Conservation (phyloP, 148 eudicot genomes). For the Selenicereus undatus region DNA sequence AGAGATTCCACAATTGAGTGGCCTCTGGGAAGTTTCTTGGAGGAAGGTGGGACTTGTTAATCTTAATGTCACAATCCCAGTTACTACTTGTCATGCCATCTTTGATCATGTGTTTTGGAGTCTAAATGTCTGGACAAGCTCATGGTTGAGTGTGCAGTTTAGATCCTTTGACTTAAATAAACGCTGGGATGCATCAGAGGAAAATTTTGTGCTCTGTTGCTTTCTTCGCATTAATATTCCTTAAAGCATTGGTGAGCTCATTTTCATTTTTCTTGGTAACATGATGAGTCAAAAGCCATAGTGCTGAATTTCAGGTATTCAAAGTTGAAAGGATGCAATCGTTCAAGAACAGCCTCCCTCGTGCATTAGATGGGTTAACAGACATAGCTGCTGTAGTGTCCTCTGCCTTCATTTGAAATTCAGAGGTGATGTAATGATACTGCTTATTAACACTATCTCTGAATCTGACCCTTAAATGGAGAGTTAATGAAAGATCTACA, state of each 20-base stretch:
- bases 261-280: not conserved
- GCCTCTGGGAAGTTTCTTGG: no score
- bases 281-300: not conserved
- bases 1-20: no score
- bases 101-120: no score
- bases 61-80: no score
- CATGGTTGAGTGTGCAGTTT: no score
- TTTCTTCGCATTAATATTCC: not conserved
- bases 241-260: not conserved
- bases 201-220: not conserved
- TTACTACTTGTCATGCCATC: no score
- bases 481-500: not conserved
- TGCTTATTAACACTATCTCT: not conserved
- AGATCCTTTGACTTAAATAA: not conserved
- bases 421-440: not conserved
- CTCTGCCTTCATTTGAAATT: not conserved
- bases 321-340: not conserved
- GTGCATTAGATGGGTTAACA: not conserved
- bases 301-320: not conserved
- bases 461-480: not conserved
- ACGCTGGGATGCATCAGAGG: not conserved
- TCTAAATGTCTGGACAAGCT: no score
- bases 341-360: no score
- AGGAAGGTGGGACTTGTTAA: no score
- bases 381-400: not conserved